Conservation (phyloP, 345 rosid genomes). For the Adansonia digitata region DNA sequence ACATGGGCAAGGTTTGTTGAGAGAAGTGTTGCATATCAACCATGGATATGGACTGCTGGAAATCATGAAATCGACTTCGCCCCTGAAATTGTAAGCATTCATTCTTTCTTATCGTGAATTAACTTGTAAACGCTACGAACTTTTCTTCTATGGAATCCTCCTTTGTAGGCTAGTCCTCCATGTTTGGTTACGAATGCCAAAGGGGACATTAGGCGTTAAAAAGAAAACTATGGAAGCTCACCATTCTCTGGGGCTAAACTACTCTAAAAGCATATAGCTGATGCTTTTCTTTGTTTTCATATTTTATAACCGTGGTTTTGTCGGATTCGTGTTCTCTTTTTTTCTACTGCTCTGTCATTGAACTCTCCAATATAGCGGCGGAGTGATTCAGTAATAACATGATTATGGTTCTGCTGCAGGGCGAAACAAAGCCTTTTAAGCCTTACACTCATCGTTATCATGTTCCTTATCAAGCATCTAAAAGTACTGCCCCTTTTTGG, state of each 20-base stretch:
- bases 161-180: not conserved
- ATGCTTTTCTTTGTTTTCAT: not conserved
- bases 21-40: slow-evolving; percentile 85
- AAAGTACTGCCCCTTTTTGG: slow-evolving; percentile 77
- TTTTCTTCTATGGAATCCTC: not conserved
- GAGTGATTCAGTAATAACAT: not conserved
- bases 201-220: not conserved
- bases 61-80: slow-evolving; percentile 86
- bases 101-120: not conserved
- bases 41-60: slow-evolving; percentile 95
- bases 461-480: slow-evolving; percentile 63
- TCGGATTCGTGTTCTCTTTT: not conserved
- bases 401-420: slow-evolving; percentile 40
- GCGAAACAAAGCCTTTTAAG: slow-evolving; percentile 76
- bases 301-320: not conserved
- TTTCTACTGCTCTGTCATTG: not conserved
- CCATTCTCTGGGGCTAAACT: too few species aligned
- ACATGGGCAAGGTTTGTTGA: slow-evolving; percentile 85
- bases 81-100: slow-evolving; percentile 34
- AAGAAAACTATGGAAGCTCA: not conserved
- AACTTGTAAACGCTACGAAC: not conserved
- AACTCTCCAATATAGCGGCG: not conserved
- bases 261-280: too few species aligned
- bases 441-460: slow-evolving; percentile 66
- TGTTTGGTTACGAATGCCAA: not conserved